Evolutionary conservation across 192 early-diverging fungal genomes (phyloP).

Genomic region (Allomyces javanicus): DNA sequence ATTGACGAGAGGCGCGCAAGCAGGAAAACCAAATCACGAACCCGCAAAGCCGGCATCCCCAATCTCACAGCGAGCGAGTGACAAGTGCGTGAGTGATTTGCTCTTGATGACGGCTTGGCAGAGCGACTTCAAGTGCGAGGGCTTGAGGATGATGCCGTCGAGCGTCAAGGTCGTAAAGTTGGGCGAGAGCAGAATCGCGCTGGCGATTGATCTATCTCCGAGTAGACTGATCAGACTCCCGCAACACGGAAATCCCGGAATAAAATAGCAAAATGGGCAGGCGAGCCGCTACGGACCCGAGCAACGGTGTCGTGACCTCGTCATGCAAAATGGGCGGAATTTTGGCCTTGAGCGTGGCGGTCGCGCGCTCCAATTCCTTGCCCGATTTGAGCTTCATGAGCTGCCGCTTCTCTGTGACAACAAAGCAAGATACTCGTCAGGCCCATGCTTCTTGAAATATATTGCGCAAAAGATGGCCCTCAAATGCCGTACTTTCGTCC

Average conservation of each 20-base stretch:
- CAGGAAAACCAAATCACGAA: neutral
- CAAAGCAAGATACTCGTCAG: no score
- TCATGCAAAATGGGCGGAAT: neutral
- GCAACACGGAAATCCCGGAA: no score
- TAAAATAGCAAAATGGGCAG: no score
- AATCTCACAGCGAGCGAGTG: neutral
- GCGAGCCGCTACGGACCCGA: neutral
- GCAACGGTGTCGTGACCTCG: neutral
- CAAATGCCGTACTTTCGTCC: neutral
- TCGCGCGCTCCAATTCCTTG: neutral
- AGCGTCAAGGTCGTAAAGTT: no score
- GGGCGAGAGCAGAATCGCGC: no score
- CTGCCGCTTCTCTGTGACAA: neutral
- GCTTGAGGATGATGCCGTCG: no score
- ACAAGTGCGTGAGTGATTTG: neutral
- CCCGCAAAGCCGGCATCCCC: neutral
- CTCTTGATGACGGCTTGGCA: no score
- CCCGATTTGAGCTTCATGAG: neutral
- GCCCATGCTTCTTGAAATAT: no score
- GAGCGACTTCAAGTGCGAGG: no score
- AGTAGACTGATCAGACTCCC: no score
- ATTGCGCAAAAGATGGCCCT: no score
- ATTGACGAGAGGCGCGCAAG: neutral
- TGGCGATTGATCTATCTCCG: no score
- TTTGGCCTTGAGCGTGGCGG: neutral